Evolutionary conservation across 495 filamentous ascomycete genomes (phyloP), one percentile per base, ranked within the genome.

Genomic region (Neurospora sp.): DNA sequence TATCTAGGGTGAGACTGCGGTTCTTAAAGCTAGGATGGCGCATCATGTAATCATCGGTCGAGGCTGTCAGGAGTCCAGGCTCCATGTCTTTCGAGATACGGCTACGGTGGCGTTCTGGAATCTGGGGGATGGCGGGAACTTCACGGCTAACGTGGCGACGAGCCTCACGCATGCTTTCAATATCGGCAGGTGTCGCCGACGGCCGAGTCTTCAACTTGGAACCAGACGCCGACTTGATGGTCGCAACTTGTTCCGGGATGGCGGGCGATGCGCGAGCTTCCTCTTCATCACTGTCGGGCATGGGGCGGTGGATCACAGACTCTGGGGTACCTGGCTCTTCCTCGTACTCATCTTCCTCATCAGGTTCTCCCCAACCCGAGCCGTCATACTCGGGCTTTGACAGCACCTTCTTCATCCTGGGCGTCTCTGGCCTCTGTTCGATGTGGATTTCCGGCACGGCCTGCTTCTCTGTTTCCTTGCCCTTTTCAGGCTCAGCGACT

Each of bases 201-300:
- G 93, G 92, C 9, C 96, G 88, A 3, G 96, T 95, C 86, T 97
- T 98, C 42, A 99, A 87, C 79, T 90, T 92, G 66, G 92, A 90
- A 18, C 95, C 94, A 31, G 93, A 91, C 6, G 95, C 90, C 73
- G 87, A 84, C 73, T 93, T 94, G 83, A 98, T 94, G 4, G 96
- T 98, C 4, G 96, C 94, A 41, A 94, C 81, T 31, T 90, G 89
- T 75, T 98, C 94, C 4, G 95, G 93, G 46, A 99, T 88, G 16
- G 83, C 80, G 9, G 89, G 88, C 7, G 88, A 88, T 10, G 89
- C 85, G 5, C 83, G 79, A 10, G 83, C 72, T 7, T 84, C 80
- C 23, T 85, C 81, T 37, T 85, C 76, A 1, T 86, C 84, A 39
- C 84, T 83, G 69, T 87, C 84, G 8, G 84, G 81, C 18, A 89